Evolutionary conservation across 2,329 filamentous ascomycete genomes (phyloP), one percentile per base, ranked within the genome.

Genomic region (Cytospora piceae): DNA sequence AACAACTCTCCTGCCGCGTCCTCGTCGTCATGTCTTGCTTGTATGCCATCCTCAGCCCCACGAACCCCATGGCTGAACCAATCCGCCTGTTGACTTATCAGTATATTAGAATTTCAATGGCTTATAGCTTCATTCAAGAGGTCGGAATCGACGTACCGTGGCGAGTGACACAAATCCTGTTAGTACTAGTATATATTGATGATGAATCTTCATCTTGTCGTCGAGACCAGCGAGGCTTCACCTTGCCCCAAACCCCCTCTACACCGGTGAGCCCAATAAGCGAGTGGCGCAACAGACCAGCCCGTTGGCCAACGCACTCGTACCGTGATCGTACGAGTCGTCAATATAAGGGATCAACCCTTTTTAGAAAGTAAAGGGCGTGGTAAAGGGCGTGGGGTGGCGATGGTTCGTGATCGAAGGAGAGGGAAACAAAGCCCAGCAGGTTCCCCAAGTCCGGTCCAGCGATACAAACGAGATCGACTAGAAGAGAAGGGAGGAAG

Each of bases 251-350:
- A 54, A 37, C 27, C 39, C 54, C 20, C 58, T 37, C 55, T 22
- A 52, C 3, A 62, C 24, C 51, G 34, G 27, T 27, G 55, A 64
- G 32, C 15, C 56, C 34, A 46, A 58, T 34, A 14, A 65, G 61
- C 29, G 63, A 67, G 31, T 63, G 63, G 37, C 58, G 61, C 66
- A 62, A 65, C 66, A 67, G 66, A 63, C 66, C 66, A 67, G 66
- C 66, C 66, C 66, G 66, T 67, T 39, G 27, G 58, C n/a, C 12
- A 66, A 58, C 9, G 4, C 9, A 32, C 17, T 37, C 20, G 54
- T 59, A 32, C 27, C 17, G 29, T 31, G 4, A 39, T 46, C 32
- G 49, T 46, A 12, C 15, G 34, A 20, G 31, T 20, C 58, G 54
- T 56, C 17, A 31, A 42, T 56, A 14, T 12, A 17, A 32, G 64